phyloP scores from a whole-genome alignment of 768 basidiomycete genomes.

The Tylopilus intermedius region DNA sequence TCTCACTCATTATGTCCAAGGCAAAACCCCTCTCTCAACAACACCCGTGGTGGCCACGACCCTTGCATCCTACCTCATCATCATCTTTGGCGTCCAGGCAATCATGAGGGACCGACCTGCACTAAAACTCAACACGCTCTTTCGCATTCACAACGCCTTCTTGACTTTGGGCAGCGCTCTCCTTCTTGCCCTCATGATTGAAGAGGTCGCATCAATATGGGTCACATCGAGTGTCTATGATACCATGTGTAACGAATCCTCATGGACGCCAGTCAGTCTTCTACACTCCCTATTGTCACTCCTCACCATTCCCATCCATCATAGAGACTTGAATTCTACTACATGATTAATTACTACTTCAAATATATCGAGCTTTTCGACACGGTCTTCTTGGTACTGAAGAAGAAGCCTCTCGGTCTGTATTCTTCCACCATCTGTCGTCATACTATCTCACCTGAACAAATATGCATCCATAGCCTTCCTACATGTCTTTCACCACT shows the following conservation, averaged over 20 bases:
- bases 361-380: constrained; percentile 96
- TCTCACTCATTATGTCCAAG: constrained; percentile 48
- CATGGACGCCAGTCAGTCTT: constrained; percentile 83
- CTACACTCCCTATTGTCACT: not conserved
- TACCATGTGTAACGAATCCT: constrained; percentile 67
- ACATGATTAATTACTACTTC: constrained; percentile 99
- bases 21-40: constrained; percentile 58
- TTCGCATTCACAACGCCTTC: constrained; percentile 88
- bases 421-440: constrained; percentile 4
- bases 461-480: constrained; percentile 55
- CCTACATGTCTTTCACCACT: constrained; percentile 98
- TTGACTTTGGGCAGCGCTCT: constrained; percentile 81
- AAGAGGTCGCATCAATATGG: constrained; percentile 82
- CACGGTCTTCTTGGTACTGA: constrained; percentile 93
- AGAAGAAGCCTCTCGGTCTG: constrained; percentile 96
- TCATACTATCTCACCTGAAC: constrained; percentile 1
- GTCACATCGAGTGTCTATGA: constrained; percentile 67
- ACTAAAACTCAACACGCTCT: constrained; percentile 72
- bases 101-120: constrained; percentile 77
- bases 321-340: constrained; percentile 90
- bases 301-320: constrained; percentile 1
- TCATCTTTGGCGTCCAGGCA: constrained; percentile 81
- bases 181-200: constrained; percentile 82
- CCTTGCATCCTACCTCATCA: constrained; percentile 76
- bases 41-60: constrained; percentile 60